These are phyloP conservation scores for Collybia sordida DNA, from an alignment of 768 basidiomycete species.

Conservation along the genomic window DNA sequence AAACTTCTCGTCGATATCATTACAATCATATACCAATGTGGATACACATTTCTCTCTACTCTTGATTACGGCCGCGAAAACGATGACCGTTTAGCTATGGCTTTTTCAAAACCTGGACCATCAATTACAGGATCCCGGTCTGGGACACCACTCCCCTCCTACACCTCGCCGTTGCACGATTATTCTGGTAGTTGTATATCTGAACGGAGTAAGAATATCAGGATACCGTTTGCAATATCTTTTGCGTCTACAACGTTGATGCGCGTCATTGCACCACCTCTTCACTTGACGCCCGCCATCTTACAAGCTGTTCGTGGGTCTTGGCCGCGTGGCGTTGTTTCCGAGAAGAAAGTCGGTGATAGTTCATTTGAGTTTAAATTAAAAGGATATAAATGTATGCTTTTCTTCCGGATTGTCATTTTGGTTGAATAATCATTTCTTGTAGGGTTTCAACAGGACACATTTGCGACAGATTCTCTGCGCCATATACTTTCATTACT, in stretches of 20 bases:
- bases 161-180: slow-evolving; percentile 35
- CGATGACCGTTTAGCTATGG: slow-evolving; percentile 70
- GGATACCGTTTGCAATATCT: slow-evolving; percentile 68
- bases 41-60: slow-evolving; percentile 63
- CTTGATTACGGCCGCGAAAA: slow-evolving; percentile 77
- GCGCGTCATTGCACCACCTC: slow-evolving; percentile 76
- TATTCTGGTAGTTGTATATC: slow-evolving; percentile 35
- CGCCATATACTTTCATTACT: slow-evolving; percentile 69
- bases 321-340: slow-evolving; percentile 79
- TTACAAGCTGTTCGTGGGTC: slow-evolving; percentile 75
- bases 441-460: slow-evolving; percentile 76
- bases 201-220: slow-evolving; percentile 33
- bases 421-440: slow-evolving; percentile 1
- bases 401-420: slow-evolving; percentile 14
- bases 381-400: slow-evolving; percentile 75
- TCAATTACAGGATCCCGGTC: slow-evolving; percentile 25
- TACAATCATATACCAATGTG: slow-evolving; percentile 58
- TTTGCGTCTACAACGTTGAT: slow-evolving; percentile 66
- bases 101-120: slow-evolving; percentile 59
- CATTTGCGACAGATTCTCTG: slow-evolving; percentile 72
- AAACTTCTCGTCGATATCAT: slow-evolving; percentile 70
- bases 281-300: slow-evolving; percentile 76
- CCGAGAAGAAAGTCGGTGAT: slow-evolving; percentile 73
- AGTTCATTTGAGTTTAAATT: slow-evolving; percentile 78
- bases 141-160: slow-evolving; percentile 32